Evolutionary conservation across 768 basidiomycete species (phyloP).

Genomic region (Leucocoprinus birnbaumii): DNA sequence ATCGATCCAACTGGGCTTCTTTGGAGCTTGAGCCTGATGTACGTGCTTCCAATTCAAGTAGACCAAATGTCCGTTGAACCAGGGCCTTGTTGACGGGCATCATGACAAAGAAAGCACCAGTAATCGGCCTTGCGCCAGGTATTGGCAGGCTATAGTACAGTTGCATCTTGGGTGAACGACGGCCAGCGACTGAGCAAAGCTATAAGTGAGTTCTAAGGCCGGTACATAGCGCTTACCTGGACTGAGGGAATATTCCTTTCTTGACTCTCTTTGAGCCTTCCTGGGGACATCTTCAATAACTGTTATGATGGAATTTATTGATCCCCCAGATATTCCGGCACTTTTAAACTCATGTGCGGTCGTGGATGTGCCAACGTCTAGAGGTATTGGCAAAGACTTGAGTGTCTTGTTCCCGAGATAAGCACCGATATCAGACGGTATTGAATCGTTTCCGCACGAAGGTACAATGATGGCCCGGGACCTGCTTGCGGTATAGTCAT

Average conservation of each 20-base stretch:
- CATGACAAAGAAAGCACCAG: slow-evolving; percentile 42
- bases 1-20: slow-evolving; percentile 30
- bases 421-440: slow-evolving; percentile 70
- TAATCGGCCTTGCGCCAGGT: slow-evolving; percentile 28
- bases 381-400: slow-evolving; percentile 33
- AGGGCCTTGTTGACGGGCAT: slow-evolving; percentile 33
- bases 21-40: slow-evolving; percentile 16
- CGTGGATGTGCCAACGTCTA: slow-evolving; percentile 50
- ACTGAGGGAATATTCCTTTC: slow-evolving; percentile 34
- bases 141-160: slow-evolving; percentile 35
- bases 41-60: slow-evolving; percentile 33
- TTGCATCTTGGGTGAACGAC: not conserved
- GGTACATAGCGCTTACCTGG: slow-evolving; percentile 31
- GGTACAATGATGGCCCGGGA: slow-evolving; percentile 77
- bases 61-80: slow-evolving; percentile 45
- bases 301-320: slow-evolving; percentile 41
- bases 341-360: slow-evolving; percentile 47
- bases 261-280: slow-evolving; percentile 29
- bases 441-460: slow-evolving; percentile 72
- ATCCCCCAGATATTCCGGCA: slow-evolving; percentile 66
- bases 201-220: not conserved
- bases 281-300: slow-evolving; percentile 35
- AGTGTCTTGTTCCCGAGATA: slow-evolving; percentile 73
- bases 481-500: slow-evolving; percentile 68
- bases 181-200: not conserved